phyloP scores from a whole-genome alignment of 176 grass and related monocot genomes.

The Aegilops longissima region DNA sequence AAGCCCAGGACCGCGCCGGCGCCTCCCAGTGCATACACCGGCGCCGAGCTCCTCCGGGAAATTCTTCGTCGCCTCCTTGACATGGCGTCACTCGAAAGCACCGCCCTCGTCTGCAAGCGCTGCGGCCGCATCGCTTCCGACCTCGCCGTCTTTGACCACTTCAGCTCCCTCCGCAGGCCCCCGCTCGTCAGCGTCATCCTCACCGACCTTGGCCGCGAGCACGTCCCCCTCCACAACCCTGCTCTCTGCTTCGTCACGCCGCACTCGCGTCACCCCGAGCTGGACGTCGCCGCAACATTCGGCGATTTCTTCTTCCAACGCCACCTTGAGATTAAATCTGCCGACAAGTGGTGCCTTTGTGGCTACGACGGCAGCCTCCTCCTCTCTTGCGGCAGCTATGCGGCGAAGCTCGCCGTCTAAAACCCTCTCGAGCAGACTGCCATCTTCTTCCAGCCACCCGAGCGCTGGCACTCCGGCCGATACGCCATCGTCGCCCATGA shows the following conservation, averaged over 20 bases:
- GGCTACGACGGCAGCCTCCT: neutral
- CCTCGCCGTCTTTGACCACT: no score
- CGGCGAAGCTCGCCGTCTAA: neutral
- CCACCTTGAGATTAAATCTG: neutral
- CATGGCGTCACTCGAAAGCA: slow-evolving; percentile 11
- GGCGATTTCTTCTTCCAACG: neutral
- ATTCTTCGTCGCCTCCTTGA: slow-evolving; percentile 22
- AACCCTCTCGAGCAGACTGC: neutral
- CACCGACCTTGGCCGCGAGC: neutral
- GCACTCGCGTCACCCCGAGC: neutral
- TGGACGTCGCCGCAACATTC: neutral
- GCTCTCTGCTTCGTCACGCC: neutral
- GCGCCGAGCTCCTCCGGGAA: neutral
- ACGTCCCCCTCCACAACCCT: neutral
- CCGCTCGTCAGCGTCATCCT: no score
- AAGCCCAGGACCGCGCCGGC: neutral
- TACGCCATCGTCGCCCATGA: slow-evolving; percentile 7
- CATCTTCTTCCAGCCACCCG: neutral
- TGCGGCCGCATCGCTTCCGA: no score
- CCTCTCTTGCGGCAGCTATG: neutral
- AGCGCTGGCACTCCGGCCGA: neutral
- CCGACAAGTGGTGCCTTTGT: slow-evolving; percentile 5
- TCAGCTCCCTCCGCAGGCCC: no score
- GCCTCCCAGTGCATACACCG: neutral
- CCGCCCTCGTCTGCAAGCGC: neutral